phyloP scores from a whole-genome alignment of 1,284 basidiomycete genomes.

The Ustilago loliicola region DNA sequence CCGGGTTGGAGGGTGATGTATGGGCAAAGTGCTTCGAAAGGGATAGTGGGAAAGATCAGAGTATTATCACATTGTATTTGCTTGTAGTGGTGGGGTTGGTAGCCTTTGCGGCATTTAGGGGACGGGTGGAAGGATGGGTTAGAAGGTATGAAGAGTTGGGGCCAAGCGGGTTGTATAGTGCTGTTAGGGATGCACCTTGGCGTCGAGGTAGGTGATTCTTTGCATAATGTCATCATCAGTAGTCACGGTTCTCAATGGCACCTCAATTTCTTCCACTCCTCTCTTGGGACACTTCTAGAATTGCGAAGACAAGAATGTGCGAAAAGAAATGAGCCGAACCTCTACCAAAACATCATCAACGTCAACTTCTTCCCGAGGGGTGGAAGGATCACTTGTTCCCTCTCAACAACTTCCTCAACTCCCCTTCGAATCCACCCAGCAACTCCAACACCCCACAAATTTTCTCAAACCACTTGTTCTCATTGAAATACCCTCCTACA shows the following conservation, averaged over 20 bases:
- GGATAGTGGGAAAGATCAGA: conserved; percentile 65
- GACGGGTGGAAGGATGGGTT: conserved; percentile 29
- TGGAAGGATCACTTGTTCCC: conserved; percentile 5
- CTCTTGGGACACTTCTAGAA: conserved; percentile 5
- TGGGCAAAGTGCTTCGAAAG: conserved; percentile 70
- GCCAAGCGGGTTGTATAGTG: conserved; percentile 27
- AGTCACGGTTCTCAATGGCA: not conserved
- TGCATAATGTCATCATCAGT: too few species aligned
- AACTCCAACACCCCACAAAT: conserved; percentile 19
- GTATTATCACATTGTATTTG: conserved; percentile 65
- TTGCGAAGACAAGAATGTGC: conserved; percentile 1
- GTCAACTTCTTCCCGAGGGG: not conserved
- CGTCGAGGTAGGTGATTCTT: conserved; percentile 1
- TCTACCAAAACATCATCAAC: not conserved
- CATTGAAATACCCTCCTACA: conserved; percentile 28
- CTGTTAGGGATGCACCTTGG: conserved; percentile 42
- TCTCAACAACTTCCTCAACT: conserved; percentile 25
- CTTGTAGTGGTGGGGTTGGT: conserved; percentile 50
- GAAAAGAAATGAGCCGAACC: not conserved
- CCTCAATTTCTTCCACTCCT: not conserved
- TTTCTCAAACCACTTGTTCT: conserved; percentile 33
- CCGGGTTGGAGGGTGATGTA: conserved; percentile 69
- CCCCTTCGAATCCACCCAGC: conserved; percentile 20
- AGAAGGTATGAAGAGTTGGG: conserved; percentile 26
- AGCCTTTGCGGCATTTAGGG: conserved; percentile 27